Percentiles rank a stretch among this genome's conserved stretches.
Conservation (phyloP, 768 basidiomycete species). For the Terana coerulea region DNA sequence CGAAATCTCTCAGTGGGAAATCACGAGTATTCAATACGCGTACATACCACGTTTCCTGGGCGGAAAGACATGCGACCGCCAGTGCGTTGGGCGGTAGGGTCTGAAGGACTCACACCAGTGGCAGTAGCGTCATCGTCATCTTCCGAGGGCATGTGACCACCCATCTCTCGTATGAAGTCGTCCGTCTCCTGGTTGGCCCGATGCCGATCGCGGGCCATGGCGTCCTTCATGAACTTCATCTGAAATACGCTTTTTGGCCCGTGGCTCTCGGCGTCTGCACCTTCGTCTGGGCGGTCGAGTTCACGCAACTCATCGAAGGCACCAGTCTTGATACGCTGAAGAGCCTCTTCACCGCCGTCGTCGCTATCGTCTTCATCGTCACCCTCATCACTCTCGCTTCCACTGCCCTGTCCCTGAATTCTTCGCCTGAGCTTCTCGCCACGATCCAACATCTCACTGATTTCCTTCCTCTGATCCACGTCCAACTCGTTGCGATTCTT, state of each 20-base stretch:
- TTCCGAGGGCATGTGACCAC: constrained; percentile 33
- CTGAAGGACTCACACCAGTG: constrained; percentile 28
- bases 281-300: constrained; percentile 23
- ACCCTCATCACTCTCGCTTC: constrained; percentile 42
- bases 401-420: constrained; percentile 66
- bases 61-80: constrained; percentile 66
- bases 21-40: not conserved
- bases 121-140: constrained; percentile 28
- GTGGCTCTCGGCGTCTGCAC: constrained; percentile 10
- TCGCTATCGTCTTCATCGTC: constrained; percentile 43
- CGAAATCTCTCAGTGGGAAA: not conserved
- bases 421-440: constrained; percentile 75
- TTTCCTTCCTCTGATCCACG: constrained; percentile 58
- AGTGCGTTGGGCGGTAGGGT: constrained; percentile 47
- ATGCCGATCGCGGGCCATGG: constrained; percentile 62
- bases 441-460: constrained; percentile 81
- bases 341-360: constrained; percentile 33
- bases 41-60: constrained; percentile 41
- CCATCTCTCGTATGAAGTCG: constrained; percentile 71
- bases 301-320: constrained; percentile 78
- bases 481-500: constrained; percentile 64
- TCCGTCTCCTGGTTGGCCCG: constrained; percentile 61
- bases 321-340: constrained; percentile 51
- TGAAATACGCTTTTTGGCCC: constrained; percentile 67
- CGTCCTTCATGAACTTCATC: constrained; percentile 99